Percentiles rank a stretch among this genome's conserved stretches.
These are phyloP conservation scores for Mallotus japonicus DNA, from an alignment of 441 rosid genomes.

Conservation along the genomic window DNA sequence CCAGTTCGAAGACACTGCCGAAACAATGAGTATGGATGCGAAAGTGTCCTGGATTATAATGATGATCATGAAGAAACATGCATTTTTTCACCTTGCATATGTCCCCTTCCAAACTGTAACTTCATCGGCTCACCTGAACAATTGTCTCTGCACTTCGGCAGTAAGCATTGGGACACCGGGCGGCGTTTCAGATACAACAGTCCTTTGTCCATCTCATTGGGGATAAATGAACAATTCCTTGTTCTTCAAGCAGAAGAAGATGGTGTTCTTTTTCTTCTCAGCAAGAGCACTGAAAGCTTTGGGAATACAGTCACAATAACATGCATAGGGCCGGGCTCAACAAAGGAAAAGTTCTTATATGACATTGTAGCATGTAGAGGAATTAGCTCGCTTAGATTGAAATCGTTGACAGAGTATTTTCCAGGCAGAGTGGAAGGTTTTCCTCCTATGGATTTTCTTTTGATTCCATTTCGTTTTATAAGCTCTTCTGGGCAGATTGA, in stretches of 20 bases:
- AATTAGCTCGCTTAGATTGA: slow-evolving; percentile 19
- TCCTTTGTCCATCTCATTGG: slow-evolving; percentile 7
- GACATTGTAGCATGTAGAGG: slow-evolving; percentile 19
- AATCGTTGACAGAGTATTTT: slow-evolving; percentile 21
- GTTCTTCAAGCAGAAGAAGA: slow-evolving; percentile 31
- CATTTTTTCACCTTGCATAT: slow-evolving; percentile 37
- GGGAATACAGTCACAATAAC: slow-evolving; percentile 25
- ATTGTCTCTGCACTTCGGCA: slow-evolving; percentile 36
- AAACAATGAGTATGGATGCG: slow-evolving; percentile 35
- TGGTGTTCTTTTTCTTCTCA: slow-evolving; percentile 32
- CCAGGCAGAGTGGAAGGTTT: slow-evolving; percentile 5
- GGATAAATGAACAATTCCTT: neutral
- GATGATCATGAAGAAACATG: slow-evolving; percentile 39
- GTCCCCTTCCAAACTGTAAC: slow-evolving; percentile 42
- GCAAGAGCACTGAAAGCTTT: slow-evolving; percentile 9
- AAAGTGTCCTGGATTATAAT: slow-evolving; percentile 23
- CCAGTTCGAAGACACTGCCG: slow-evolving; percentile 26
- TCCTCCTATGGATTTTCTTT: slow-evolving; percentile 22
- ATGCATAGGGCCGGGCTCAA: slow-evolving; percentile 27
- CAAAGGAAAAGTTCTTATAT: slow-evolving; percentile 10
- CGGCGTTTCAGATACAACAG: slow-evolving; percentile 27
- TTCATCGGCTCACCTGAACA: slow-evolving; percentile 38
- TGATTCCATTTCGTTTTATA: slow-evolving; percentile 22
- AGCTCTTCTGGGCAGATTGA: slow-evolving; percentile 17
- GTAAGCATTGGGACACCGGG: slow-evolving; percentile 27